Percentiles rank a stretch among this genome's conserved stretches.
These are phyloP conservation scores for Symbiodinium pilosum DNA, from an alignment of 73 alveolate genomes.

Conservation along the genomic window DNA sequence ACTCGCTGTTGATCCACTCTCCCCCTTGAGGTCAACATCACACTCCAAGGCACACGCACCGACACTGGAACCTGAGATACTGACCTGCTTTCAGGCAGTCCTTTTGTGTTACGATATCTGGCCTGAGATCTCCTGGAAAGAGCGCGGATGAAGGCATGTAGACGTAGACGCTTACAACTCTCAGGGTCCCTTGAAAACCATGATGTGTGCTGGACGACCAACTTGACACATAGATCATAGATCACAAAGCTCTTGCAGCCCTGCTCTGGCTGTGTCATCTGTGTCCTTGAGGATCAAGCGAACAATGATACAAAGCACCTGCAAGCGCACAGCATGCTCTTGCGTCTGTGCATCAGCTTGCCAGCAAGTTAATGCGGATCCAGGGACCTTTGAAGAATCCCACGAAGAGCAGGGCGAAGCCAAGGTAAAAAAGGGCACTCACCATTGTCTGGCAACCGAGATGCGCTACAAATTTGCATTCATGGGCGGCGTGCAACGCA, in stretches of 20 bases:
- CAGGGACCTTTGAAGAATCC: constrained; percentile 69
- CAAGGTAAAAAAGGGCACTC: constrained; percentile 73
- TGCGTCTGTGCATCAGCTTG: too few relatives aligned
- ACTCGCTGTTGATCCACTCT: constrained; percentile 81
- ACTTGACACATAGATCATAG: too few relatives aligned
- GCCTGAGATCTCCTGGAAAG: constrained; percentile 5
- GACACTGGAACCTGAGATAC: not conserved
- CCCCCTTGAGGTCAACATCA: not conserved
- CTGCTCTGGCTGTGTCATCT: too few relatives aligned
- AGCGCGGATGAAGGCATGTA: too few relatives aligned
- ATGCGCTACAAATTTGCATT: too few relatives aligned
- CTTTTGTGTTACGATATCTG: constrained; percentile 57
- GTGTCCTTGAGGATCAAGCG: constrained; percentile 4
- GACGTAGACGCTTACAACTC: too few relatives aligned
- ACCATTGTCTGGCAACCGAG: constrained; percentile 33
- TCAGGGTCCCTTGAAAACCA: too few relatives aligned
- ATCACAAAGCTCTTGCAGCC: too few relatives aligned
- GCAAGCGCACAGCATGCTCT: not conserved
- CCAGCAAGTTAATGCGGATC: not conserved
- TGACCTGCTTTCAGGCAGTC: constrained; percentile 77
- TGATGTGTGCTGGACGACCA: too few relatives aligned
- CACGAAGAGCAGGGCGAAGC: constrained; percentile 66
- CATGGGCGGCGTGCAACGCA: too few relatives aligned
- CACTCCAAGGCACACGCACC: not conserved
- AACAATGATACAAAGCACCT: constrained; percentile 1